Base-by-base conservation (phyloP, 164 flowering plant genomes). In the Warburgia ugandensis region DNA sequence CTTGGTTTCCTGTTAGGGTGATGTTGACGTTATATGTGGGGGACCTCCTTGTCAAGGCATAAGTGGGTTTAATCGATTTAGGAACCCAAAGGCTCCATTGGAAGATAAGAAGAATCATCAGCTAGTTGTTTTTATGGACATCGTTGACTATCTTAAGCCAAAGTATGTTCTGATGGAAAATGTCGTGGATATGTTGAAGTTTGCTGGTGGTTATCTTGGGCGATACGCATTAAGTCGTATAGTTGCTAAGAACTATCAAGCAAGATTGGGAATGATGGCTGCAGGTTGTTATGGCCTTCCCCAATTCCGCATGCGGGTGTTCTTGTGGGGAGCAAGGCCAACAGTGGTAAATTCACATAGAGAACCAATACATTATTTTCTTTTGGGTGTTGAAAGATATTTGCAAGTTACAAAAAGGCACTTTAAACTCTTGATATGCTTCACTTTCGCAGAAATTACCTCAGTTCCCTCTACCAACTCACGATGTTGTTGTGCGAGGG, bases 21-120 rank as follows among this genome's bases (percentile, higher is more conserved):
- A 73, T 58, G 94, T 74, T 11, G 91, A 82, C 65, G 80, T 86
- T 1, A 60, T 92, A 16, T 92, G 96, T 70, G 99, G 96, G 0
- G 99, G 99, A 0, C 99, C 99, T 20, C 99, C 96, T 2, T 92
- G 99, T 27, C 96, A 92, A 61, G 99, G 99, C 0, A 66, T 88
- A 1, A 88, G 96, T 62, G 95, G 95, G 0, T 88, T 81, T 36
- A 92, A 92, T 25, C 65, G 99, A 0, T 92, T 88, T 29, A 68
- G 99, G 32, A 68, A 81, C 30, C 54, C 21, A 5, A 54, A 68
- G 0, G 53, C 61, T 2, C 98, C 96, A 0, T 30, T 92, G 1
- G 64, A 66, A 2, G 99, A 88, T 57, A 60, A 60, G 0, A 88
- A 84, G 41, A 92, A 92, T 38, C 63, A 68, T 0, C 97, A 92